Base-by-base conservation (phyloP, 208 protist species). In the Leishmania tropica region DNA sequence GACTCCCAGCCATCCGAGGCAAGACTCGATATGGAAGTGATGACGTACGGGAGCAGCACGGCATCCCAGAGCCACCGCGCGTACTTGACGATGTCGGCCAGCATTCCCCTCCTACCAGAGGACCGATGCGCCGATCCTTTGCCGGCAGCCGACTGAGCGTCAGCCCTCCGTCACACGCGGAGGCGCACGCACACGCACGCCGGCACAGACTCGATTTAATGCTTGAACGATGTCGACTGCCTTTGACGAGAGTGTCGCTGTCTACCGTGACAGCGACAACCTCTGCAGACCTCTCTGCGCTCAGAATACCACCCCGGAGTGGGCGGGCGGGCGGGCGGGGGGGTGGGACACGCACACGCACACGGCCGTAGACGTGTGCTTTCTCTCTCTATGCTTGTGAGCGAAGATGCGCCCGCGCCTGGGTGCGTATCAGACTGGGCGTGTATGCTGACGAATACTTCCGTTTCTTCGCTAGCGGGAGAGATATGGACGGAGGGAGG, bases 1-100 rank as follows among this genome's bases (percentile, higher is more conserved):
- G 92, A 86, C 84, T 92, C 87, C 48, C 93, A 71, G 35, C 92
- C 90, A 77, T 97, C 92, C 24, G 83, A 78, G 51, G 93, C 83
- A 19, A 93, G 80, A 53, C 78, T 86, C 24, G 85, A 70, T 54
- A 94, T 76, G 28, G 90, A 83, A 67, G 90, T 40, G 40, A 93
- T 60, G 24, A 92, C 81, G 48, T 91, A 92, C 17, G 91, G 85
- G 35, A 92, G 78, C 51, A 93, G n/a, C 35, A 93, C 81, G 11
- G 83, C 78, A 6, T 86, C 65, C 87, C 91, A 94, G 10, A 91
- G 75, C 83, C 89, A 88, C 21, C 85, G 85, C 13, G 85, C 8
- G 72, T 85, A 85, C 37, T 74, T 56, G 21, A 87, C 45, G 17
- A 90, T 58, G 10, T 81, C 84, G 47, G 68, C 60, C n/a, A 88